Evolutionary conservation across 495 filamentous ascomycete genomes (phyloP).

Genomic region (Astrothelium macrocarpum): DNA sequence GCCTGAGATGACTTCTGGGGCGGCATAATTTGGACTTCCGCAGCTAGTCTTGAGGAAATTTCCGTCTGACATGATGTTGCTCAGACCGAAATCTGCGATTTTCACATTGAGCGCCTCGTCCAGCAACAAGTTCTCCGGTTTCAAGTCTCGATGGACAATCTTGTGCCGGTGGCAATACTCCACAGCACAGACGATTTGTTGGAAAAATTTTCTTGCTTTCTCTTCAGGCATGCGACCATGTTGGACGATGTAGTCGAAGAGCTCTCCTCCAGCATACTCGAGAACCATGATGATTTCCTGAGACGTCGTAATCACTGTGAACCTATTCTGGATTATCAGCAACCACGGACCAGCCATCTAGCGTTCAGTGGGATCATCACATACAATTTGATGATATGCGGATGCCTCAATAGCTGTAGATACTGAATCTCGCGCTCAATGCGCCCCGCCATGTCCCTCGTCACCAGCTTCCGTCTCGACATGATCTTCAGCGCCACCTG

Average conservation of each 20-base stretch:
- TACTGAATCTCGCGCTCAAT: slow-evolving; percentile 98
- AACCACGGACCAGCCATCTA: slow-evolving; percentile 4
- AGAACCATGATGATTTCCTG: slow-evolving; percentile 97
- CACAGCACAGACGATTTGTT: slow-evolving; percentile 98
- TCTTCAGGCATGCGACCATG: slow-evolving; percentile 82
- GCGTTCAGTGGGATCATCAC: slow-evolving; percentile 22
- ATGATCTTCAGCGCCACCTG: slow-evolving; percentile 98
- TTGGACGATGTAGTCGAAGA: slow-evolving; percentile 95
- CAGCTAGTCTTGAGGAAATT: slow-evolving; percentile 99
- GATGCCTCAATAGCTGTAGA: slow-evolving; percentile 86
- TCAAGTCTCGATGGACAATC: slow-evolving; percentile 94
- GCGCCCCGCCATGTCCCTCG: slow-evolving; percentile 89
- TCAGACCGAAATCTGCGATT: slow-evolving; percentile 96
- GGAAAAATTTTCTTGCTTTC: slow-evolving; percentile 90
- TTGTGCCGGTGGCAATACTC: slow-evolving; percentile 99
- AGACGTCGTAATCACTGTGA: slow-evolving; percentile 90
- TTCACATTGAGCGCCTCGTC: slow-evolving; percentile 94
- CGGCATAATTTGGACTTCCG: slow-evolving; percentile 95
- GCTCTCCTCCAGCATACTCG: slow-evolving; percentile 90
- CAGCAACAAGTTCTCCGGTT: slow-evolving; percentile 92
- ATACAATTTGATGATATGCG: slow-evolving; percentile 98
- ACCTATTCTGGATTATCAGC: slow-evolving; percentile 42
- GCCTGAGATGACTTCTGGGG: slow-evolving; percentile 93
- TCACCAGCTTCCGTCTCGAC: slow-evolving; percentile 85
- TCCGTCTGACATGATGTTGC: slow-evolving; percentile 99